Evolutionary conservation across 106 monocot species (phyloP).

Genomic region (Posidonia australis): DNA sequence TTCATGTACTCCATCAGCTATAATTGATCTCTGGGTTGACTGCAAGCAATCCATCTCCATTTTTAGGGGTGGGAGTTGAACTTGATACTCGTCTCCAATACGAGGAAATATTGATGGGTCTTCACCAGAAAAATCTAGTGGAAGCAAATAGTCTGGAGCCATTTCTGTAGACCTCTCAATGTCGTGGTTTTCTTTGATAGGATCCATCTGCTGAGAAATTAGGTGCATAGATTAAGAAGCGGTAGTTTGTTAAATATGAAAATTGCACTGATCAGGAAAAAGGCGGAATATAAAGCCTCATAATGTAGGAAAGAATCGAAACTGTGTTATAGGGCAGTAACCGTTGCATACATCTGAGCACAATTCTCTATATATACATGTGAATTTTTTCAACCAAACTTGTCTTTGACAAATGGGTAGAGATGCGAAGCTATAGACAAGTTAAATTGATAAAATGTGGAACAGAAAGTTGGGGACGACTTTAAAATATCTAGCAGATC

Average conservation of each 20-base stretch:
- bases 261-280: too few species aligned
- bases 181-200: not conserved
- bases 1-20: conserved; percentile 2
- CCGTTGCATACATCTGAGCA: too few species aligned
- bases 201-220: not conserved
- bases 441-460: too few species aligned
- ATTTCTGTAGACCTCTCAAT: conserved; percentile 10
- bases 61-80: conserved; percentile 38
- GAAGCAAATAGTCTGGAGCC: conserved; percentile 21
- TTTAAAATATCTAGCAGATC: too few species aligned
- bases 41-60: conserved; percentile 18
- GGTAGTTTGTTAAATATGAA: not conserved
- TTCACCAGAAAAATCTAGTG: conserved; percentile 23
- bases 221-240: not conserved
- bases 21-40: not conserved
- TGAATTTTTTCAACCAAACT: too few species aligned
- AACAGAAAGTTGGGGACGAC: too few species aligned
- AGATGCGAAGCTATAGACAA: too few species aligned
- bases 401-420: too few species aligned
- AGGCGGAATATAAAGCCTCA: too few species aligned
- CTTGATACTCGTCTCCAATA: conserved; percentile 74
- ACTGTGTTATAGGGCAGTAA: too few species aligned
- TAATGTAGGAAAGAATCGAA: too few species aligned
- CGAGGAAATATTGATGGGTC: conserved; percentile 45
- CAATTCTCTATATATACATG: too few species aligned